phyloP scores from a whole-genome alignment of 176 grass and related monocot genomes.

The Cocos nucifera region DNA sequence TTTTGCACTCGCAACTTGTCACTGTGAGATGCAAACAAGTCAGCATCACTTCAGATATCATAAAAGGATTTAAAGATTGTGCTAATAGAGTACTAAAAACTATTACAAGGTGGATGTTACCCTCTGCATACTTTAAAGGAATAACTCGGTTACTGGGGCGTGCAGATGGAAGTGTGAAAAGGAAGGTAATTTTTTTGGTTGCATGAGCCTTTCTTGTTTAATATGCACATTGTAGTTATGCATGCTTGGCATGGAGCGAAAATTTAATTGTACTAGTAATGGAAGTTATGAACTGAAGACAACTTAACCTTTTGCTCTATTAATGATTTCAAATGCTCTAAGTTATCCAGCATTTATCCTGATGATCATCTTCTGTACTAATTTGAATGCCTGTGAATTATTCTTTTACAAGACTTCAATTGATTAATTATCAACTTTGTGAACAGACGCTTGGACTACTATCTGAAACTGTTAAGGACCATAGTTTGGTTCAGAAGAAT shows the following conservation, averaged over 20 bases:
- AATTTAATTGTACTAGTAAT: too few relatives aligned
- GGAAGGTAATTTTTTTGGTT: conserved; percentile 41
- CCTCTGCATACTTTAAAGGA: conserved; percentile 64
- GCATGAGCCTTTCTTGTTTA: too few relatives aligned
- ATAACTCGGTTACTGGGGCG: conserved; percentile 61
- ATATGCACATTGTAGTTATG: too few relatives aligned
- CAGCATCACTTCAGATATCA: conserved; percentile 24
- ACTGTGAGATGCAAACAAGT: conserved; percentile 41
- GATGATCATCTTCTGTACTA: too few relatives aligned
- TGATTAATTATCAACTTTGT: conserved; percentile 16
- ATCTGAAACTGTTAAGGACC: conserved; percentile 55
- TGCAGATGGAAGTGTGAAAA: conserved; percentile 63
- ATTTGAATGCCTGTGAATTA: too few relatives aligned
- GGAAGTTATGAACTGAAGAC: too few relatives aligned
- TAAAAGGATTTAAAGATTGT: conserved; percentile 43
- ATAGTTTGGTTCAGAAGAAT: conserved; percentile 50
- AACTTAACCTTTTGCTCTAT: too few relatives aligned
- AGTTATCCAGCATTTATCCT: too few relatives aligned
- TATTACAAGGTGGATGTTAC: conserved; percentile 61
- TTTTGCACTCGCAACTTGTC: conserved; percentile 39
- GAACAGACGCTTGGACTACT: conserved; percentile 63
- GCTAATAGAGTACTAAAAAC: conserved; percentile 44
- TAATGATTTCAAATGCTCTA: too few relatives aligned
- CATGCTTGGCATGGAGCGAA: too few relatives aligned
- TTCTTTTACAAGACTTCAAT: too few relatives aligned